Conservation (phyloP, 805 yeast genomes). For the Kregervanrija pseudodelftensis region DNA sequence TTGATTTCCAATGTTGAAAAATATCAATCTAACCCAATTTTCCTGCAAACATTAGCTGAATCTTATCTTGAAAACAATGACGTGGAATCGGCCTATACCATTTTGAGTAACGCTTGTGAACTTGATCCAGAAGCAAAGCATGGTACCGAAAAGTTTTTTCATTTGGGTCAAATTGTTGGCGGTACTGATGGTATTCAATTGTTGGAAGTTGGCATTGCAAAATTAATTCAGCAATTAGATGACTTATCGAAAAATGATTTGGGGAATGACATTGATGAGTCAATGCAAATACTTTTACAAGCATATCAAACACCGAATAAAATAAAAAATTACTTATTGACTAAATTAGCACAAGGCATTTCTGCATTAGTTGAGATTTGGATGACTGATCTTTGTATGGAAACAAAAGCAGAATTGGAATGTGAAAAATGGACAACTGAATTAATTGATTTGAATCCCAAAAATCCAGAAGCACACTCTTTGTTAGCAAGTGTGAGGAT, state of each 20-base stretch:
- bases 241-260: slow-evolving; percentile 1
- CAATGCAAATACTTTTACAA: slow-evolving; percentile 17
- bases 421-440: slow-evolving; percentile 68
- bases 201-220: slow-evolving; percentile 56
- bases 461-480: slow-evolving; percentile 76
- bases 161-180: slow-evolving; percentile 87
- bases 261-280: slow-evolving; percentile 12
- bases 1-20: slow-evolving; percentile 32
- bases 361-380: slow-evolving; percentile 87
- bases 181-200: slow-evolving; percentile 64
- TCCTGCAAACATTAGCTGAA: slow-evolving; percentile 62
- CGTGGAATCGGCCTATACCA: slow-evolving; percentile 68
- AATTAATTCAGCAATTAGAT: slow-evolving; percentile 34
- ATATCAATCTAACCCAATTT: slow-evolving; percentile 36
- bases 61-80: slow-evolving; percentile 72
- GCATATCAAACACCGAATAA: slow-evolving; percentile 22
- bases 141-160: slow-evolving; percentile 80
- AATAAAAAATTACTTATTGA: slow-evolving; percentile 34
- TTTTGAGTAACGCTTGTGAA: slow-evolving; percentile 53
- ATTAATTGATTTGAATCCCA: slow-evolving; percentile 50
- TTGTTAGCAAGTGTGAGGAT: slow-evolving; percentile 81
- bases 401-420: slow-evolving; percentile 71
- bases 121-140: slow-evolving; percentile 57
- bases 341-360: slow-evolving; percentile 67
- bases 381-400: slow-evolving; percentile 98